phyloP scores from a whole-genome alignment of 805 yeast species.

The Torulaspora gathmanii region DNA sequence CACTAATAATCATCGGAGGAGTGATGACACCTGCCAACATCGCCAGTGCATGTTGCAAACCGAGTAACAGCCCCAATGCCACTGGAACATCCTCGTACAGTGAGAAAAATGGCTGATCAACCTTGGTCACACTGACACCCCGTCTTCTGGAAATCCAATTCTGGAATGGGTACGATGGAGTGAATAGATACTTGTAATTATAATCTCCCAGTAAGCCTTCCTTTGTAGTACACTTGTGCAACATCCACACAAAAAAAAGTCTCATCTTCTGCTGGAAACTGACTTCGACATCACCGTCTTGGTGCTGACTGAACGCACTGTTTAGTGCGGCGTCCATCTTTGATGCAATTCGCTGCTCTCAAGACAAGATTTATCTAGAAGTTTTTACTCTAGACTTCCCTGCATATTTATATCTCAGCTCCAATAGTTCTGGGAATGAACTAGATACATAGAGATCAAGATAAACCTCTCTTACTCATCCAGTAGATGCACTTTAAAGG shows the following conservation, averaged over 20 bases:
- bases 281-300: not conserved
- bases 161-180: conserved; percentile 71
- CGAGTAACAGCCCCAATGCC: conserved; percentile 68
- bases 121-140: conserved; percentile 39
- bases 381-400: not conserved
- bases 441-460: not conserved
- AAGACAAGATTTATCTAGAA: not conserved
- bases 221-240: conserved; percentile 55
- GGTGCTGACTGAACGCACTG: conserved; percentile 2
- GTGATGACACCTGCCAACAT: conserved; percentile 90
- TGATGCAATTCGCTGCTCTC: not conserved
- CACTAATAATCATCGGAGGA: conserved; percentile 72
- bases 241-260: conserved; percentile 13
- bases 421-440: no score
- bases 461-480: not conserved
- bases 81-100: conserved; percentile 76
- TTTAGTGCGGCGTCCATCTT: conserved; percentile 8
- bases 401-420: not conserved
- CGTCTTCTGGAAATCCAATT: conserved; percentile 28
- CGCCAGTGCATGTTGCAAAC: conserved; percentile 82
- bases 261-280: conserved; percentile 4
- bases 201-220: conserved; percentile 87
- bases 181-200: conserved; percentile 73
- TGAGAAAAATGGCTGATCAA: conserved; percentile 73
- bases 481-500: no score